Evolutionary conservation across 352 stramenopile genomes (phyloP), one percentile per base, ranked within the genome.

Genomic region (Globisporangium lucens): DNA sequence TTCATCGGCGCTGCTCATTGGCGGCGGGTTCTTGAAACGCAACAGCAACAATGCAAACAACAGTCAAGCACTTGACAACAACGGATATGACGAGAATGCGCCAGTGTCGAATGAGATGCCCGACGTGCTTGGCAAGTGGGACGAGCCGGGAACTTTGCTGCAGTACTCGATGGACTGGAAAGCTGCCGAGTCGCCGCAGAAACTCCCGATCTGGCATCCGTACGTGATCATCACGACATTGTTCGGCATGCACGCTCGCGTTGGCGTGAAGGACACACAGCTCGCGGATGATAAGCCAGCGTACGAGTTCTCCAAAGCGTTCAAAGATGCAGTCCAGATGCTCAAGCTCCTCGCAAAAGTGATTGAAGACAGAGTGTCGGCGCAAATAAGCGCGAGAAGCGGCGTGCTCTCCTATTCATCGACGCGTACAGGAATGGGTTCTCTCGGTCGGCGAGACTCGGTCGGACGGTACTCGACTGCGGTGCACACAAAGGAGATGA

Each of bases 111-210:
- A 89, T 62, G 85, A 95, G 70, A 92, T 91, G 70, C 85, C 83
- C 4, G 74, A 89, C 22, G 83, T 93, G 2, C 67, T 93, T 47
- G 83, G 82, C 43, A 95, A 94, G 62, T 94, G 85, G 85, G 85
- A 93, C 72, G 87, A 93, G 30, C 87, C 84, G 10, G 82, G 85
- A 29, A 89, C 74, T 13, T 61, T 93, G 29, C 36, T 91, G 20
- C 84, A 93, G 59, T 65, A 83, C 52, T 79, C 83, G 0, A 93
- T 93, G 85, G 83, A 92, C 51, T 93, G 84, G 87, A 93, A 95
- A 75, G 75, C 82, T 20, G 56, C 69, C 7, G 81, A 89, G 41
- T 82, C 73, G 17, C 81, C 82, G 4, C 85, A 93, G 63, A 90
- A 95, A 61, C 75, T 92, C 9, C 87, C 87, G 15, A 80, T 94